phyloP scores from a whole-genome alignment of 2,329 filamentous ascomycete species.

The Hortaea werneckii region DNA sequence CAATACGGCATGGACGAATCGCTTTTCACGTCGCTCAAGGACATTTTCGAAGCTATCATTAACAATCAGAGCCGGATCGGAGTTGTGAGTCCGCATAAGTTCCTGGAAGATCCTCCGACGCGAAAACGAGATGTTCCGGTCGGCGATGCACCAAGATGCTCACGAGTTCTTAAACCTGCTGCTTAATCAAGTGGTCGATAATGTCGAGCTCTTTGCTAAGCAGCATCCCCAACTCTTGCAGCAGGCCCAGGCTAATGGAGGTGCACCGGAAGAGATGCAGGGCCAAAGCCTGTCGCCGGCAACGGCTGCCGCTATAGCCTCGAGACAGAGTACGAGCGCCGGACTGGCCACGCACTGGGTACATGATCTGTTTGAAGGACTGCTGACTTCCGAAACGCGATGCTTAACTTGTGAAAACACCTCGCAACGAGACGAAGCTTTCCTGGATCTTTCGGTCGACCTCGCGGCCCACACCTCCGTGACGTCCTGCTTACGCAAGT shows the following conservation, averaged over 20 bases:
- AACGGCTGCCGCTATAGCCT: constrained; percentile 13
- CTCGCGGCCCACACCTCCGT: constrained; percentile 92
- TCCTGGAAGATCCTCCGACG: constrained; percentile 90
- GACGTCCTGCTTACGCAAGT: constrained; percentile 87
- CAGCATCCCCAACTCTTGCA: constrained; percentile 39
- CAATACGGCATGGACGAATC: constrained; percentile 90
- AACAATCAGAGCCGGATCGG: constrained; percentile 73
- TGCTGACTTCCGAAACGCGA: constrained; percentile 88
- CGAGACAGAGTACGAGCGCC: constrained; percentile 9
- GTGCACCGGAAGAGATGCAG: constrained; percentile 5
- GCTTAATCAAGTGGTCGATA: constrained; percentile 90
- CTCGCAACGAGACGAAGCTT: constrained; percentile 90
- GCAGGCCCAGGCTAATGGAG: constrained; percentile 13
- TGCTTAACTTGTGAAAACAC: constrained; percentile 94
- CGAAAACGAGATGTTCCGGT: constrained; percentile 95
- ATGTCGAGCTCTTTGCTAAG: constrained; percentile 79
- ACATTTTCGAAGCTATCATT: constrained; percentile 88
- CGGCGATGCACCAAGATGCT: constrained; percentile 95
- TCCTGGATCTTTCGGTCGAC: constrained; percentile 91
- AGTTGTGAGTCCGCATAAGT: constrained; percentile 83
- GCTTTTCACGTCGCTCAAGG: constrained; percentile 87
- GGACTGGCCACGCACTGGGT: constrained; percentile 59
- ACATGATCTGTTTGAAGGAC: constrained; percentile 91
- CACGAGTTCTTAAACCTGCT: constrained; percentile 94
- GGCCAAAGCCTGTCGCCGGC: constrained; percentile 12